Conservation (phyloP, 2,329 filamentous ascomycete genomes). For the Aspergillus clavatus region DNA sequence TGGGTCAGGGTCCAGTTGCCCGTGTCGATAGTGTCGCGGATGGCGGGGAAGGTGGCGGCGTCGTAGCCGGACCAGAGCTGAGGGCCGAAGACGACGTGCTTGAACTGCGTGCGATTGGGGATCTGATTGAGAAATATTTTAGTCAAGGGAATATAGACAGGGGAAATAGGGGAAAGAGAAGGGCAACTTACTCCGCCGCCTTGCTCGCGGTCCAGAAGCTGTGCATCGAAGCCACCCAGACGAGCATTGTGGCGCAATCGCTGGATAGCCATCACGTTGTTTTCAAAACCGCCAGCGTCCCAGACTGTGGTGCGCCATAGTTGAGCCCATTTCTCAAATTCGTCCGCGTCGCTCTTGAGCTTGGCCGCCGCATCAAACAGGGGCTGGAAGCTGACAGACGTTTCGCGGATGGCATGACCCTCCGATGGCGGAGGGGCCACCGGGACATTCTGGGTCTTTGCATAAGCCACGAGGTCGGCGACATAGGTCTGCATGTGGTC, state of each 20-base stretch:
- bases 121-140: conserved; percentile 48
- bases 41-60: conserved; percentile 70
- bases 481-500: conserved; percentile 60
- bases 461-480: conserved; percentile 62
- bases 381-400: conserved; percentile 51
- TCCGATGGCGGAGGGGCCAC: conserved; percentile 11
- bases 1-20: conserved; percentile 67
- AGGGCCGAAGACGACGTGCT: conserved; percentile 85
- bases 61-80: conserved; percentile 68
- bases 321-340: conserved; percentile 72
- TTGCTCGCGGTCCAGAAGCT: conserved; percentile 69
- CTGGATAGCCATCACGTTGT: conserved; percentile 59
- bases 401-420: conserved; percentile 7
- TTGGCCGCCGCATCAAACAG: conserved; percentile 60
- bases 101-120: conserved; percentile 85
- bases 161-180: background rate
- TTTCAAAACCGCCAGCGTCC: conserved; percentile 70
- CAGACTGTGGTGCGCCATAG: conserved; percentile 71
- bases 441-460: conserved; percentile 49
- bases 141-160: background rate
- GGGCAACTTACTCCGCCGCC: conserved; percentile 65
- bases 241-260: conserved; percentile 73
- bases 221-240: conserved; percentile 75
- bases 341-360: conserved; percentile 55
- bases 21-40: conserved; percentile 71